Conservation (phyloP, 768 basidiomycete genomes). For the Hygrophoropsis aurantiaca region DNA sequence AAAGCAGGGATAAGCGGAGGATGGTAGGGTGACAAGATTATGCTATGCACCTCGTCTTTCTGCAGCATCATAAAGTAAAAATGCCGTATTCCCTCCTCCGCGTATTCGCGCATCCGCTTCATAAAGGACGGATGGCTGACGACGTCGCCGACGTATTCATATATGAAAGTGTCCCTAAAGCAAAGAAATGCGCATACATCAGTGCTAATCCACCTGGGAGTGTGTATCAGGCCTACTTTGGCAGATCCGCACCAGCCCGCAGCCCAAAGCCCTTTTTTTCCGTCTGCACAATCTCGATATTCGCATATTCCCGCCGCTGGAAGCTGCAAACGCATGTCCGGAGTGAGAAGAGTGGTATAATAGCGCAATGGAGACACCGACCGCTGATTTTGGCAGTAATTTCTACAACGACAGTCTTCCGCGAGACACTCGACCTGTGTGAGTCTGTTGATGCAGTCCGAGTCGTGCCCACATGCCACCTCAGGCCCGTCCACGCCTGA, state of each 20-base stretch:
- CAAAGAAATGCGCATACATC: conserved; percentile 3
- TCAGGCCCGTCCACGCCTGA: conserved; percentile 61
- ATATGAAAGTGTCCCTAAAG: conserved; percentile 85
- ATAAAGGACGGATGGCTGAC: conserved; percentile 84
- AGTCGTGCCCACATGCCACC: conserved; percentile 79
- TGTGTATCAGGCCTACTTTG: conserved; percentile 47
- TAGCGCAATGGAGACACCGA: conserved; percentile 33
- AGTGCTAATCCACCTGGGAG: not conserved
- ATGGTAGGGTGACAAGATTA: not conserved
- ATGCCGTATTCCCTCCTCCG: conserved; percentile 87
- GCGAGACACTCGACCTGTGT: conserved; percentile 96
- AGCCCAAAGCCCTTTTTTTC: conserved; percentile 96
- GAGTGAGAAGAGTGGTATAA: conserved; percentile 1
- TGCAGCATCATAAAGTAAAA: conserved; percentile 99
- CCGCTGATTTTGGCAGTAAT: conserved; percentile 92
- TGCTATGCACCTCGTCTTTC: conserved; percentile 80
- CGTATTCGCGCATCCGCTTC: conserved; percentile 94
- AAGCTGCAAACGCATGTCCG: conserved; percentile 53
- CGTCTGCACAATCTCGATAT: conserved; percentile 87
- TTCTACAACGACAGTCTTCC: conserved; percentile 82
- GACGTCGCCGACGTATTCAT: conserved; percentile 98
- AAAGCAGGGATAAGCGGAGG: not conserved
- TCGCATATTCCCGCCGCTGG: conserved; percentile 80
- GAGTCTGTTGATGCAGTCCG: conserved; percentile 95
- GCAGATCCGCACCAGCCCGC: conserved; percentile 67